Evolutionary conservation across 2,329 filamentous ascomycete genomes (phyloP).

Genomic region (Gnomoniopsis sp.): DNA sequence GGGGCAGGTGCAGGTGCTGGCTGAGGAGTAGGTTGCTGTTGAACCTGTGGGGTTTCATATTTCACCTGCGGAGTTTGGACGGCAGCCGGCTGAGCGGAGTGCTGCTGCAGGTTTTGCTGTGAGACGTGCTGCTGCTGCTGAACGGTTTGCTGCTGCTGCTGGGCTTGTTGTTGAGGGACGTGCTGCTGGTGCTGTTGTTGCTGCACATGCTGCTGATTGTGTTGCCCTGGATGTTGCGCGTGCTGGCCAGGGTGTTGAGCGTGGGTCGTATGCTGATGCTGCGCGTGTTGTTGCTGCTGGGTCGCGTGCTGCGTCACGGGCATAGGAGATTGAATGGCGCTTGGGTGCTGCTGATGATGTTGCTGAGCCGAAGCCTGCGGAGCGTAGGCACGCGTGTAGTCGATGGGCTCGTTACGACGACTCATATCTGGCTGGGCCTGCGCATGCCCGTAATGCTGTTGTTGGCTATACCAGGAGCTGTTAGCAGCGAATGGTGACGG

Average conservation of each 20-base stretch:
- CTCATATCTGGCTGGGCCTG: constrained; percentile 13
- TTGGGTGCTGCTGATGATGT: constrained; percentile 22
- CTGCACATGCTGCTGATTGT: constrained; percentile 19
- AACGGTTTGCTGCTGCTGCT: constrained; percentile 33
- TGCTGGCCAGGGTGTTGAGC: constrained; percentile 19
- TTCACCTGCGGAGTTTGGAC: constrained; percentile 19
- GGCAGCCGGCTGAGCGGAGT: constrained; percentile 19
- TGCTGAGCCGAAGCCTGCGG: constrained; percentile 20
- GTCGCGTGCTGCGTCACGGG: constrained; percentile 16
- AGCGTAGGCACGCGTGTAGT: constrained; percentile 16
- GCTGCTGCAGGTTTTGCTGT: constrained; percentile 18
- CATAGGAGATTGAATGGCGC: constrained; percentile 18
- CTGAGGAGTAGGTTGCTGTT: constrained; percentile 25
- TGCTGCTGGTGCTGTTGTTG: constrained; percentile 34
- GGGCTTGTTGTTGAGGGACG: constrained; percentile 29
- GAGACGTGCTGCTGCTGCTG: constrained; percentile 27
- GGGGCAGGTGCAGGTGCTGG: constrained; percentile 27
- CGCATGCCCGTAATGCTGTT: constrained; percentile 44
- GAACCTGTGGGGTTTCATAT: constrained; percentile 22
- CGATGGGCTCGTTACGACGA: constrained; percentile 26
- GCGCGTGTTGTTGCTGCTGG: constrained; percentile 17
- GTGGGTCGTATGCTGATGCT: constrained; percentile 17
- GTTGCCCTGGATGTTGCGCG: constrained; percentile 27
- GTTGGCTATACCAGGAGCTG: constrained; percentile 34
- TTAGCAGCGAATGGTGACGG: constrained; percentile 33